These are phyloP conservation scores for Fusarium vanettenii DNA, from an alignment of 2,329 filamentous ascomycete species.

Conservation along the genomic window DNA sequence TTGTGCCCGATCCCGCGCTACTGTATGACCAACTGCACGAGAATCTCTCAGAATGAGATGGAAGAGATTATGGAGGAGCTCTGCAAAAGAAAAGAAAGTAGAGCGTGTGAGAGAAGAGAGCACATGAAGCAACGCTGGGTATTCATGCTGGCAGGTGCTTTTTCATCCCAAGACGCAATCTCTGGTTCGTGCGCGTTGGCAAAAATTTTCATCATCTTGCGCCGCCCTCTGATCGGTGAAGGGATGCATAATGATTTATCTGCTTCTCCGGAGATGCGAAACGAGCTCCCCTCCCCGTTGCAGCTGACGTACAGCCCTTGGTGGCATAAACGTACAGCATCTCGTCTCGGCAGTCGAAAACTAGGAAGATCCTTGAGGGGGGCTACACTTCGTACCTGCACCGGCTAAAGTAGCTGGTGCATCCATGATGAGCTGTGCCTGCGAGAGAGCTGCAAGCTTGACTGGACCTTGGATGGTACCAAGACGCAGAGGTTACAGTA, in stretches of 20 bases:
- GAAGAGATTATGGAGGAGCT: slow-evolving; percentile 1
- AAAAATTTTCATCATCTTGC: slow-evolving; percentile 13
- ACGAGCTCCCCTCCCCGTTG: neutral
- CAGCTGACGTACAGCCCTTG: neutral
- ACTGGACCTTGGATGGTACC: neutral
- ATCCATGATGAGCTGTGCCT: slow-evolving; percentile 24
- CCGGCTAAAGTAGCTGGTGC: slow-evolving; percentile 15
- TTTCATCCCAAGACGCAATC: neutral
- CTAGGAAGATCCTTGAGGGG: slow-evolving; percentile 23
- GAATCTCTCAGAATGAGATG: neutral
- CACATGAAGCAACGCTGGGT: neutral
- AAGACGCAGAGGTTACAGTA: neutral
- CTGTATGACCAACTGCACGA: neutral
- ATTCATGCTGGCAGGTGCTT: neutral
- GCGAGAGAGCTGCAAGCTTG: slow-evolving; percentile 4
- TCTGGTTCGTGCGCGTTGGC: slow-evolving; percentile 10
- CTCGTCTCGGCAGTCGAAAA: slow-evolving; percentile 13
- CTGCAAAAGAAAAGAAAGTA: slow-evolving; percentile 13
- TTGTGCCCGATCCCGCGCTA: neutral
- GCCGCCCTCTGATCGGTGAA: neutral
- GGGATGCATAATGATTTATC: slow-evolving; percentile 8
- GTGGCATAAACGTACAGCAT: slow-evolving; percentile 6
- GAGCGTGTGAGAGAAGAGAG: neutral
- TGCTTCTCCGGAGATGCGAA: slow-evolving; percentile 4
- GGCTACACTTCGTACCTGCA: slow-evolving; percentile 27